Evolutionary conservation across 1,284 basidiomycete genomes (phyloP).

Genomic region (Austroboletus olivaceoglutinosus): DNA sequence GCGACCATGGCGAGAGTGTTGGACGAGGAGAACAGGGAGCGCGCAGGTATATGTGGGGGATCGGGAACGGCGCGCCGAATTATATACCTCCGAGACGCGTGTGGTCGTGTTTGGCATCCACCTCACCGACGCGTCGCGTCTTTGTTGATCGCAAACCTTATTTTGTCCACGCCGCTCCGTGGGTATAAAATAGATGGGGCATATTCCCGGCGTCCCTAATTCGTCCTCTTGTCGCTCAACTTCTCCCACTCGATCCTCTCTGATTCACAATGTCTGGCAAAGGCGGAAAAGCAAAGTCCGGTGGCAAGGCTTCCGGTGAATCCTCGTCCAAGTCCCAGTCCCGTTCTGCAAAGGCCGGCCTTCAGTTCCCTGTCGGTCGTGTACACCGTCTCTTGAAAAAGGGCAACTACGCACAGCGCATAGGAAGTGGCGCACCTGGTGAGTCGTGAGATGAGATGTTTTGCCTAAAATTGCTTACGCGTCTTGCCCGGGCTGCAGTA

Average conservation of each 20-base stretch:
- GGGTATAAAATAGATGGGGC: slow-evolving; percentile 29
- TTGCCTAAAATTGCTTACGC: not conserved
- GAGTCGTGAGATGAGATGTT: slow-evolving; percentile 24
- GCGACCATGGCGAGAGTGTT: slow-evolving; percentile 44
- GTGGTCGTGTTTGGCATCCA: slow-evolving; percentile 43
- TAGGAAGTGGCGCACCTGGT: slow-evolving; percentile 82
- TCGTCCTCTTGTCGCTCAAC: not conserved
- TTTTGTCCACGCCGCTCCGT: slow-evolving; percentile 12
- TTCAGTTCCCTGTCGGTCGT: slow-evolving; percentile 88
- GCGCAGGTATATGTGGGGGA: slow-evolving; percentile 4
- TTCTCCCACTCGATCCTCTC: not conserved
- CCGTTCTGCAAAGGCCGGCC: slow-evolving; percentile 73
- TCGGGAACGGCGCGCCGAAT: slow-evolving; percentile 7
- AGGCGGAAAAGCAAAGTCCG: slow-evolving; percentile 63
- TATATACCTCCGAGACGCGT: slow-evolving; percentile 33
- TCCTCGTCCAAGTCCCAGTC: slow-evolving; percentile 56
- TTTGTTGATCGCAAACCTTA: slow-evolving; percentile 39
- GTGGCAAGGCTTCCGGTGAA: slow-evolving; percentile 54
- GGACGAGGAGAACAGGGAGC: slow-evolving; percentile 28
- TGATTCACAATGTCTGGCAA: slow-evolving; percentile 47
- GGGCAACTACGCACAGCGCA: slow-evolving; percentile 81
- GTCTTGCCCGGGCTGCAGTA: slow-evolving; percentile 47
- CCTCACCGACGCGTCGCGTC: slow-evolving; percentile 28
- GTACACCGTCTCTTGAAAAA: slow-evolving; percentile 86
- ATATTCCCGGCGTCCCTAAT: slow-evolving; percentile 3